A percentile compares a stretch with the other conserved stretches of the same genome.
phyloP scores from a whole-genome alignment of 1,139 yeast genomes.

The Saccharomyces hybrid region DNA sequence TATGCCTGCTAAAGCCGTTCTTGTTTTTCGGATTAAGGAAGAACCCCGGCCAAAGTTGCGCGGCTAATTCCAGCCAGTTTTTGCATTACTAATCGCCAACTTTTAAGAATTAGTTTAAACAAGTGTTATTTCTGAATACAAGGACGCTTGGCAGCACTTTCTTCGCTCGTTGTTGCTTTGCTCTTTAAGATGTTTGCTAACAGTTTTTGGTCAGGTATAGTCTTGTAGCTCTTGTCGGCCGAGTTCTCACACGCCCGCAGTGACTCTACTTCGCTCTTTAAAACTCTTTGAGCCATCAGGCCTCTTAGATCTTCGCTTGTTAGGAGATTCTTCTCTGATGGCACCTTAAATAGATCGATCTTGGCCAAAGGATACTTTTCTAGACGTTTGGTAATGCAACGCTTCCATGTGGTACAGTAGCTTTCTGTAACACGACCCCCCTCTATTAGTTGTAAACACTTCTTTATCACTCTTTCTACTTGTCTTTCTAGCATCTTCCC shows the following conservation, averaged over 20 bases:
- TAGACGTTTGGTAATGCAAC: slow-evolving; percentile 24
- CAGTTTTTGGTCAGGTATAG: slow-evolving; percentile 52
- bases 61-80: not conserved
- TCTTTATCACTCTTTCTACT: slow-evolving; percentile 26
- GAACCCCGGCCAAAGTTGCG: not conserved
- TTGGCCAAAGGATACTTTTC: slow-evolving; percentile 30
- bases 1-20: not conserved
- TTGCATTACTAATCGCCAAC: not conserved
- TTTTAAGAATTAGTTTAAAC: not conserved
- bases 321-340: slow-evolving; percentile 15
- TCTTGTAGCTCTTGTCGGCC: slow-evolving; percentile 33
- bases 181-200: slow-evolving; percentile 51
- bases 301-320: slow-evolving; percentile 17
- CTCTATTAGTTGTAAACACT: slow-evolving; percentile 31
- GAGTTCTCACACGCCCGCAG: slow-evolving; percentile 38
- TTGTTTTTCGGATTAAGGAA: not conserved
- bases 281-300: slow-evolving; percentile 48
- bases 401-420: slow-evolving; percentile 23
- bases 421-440: slow-evolving; percentile 26
- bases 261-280: slow-evolving; percentile 47
- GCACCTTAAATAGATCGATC: slow-evolving; percentile 21
- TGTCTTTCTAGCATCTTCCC: slow-evolving; percentile 8
- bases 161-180: slow-evolving; percentile 21
- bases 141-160: not conserved
- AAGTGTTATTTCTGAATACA: not conserved